Evolutionary conservation across 306 rosid genomes (phyloP).

Genomic region (Fragaria iinumae): DNA sequence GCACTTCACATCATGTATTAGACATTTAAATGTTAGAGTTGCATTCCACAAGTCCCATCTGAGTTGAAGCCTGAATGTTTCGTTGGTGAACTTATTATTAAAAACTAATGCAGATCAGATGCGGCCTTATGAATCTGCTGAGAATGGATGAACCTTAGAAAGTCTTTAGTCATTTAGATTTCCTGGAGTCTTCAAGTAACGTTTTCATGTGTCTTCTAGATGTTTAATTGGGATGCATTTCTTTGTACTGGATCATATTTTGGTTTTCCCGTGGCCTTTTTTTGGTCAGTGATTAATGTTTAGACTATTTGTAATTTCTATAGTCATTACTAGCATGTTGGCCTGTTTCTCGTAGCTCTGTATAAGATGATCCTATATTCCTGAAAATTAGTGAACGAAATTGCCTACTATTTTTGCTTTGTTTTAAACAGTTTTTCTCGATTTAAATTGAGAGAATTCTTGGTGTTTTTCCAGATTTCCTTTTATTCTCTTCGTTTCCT

Average conservation of each 20-base stretch:
- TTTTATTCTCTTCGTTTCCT: not conserved
- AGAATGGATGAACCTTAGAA: not conserved
- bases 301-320: not conserved
- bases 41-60: not conserved
- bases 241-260: not conserved
- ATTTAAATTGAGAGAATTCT: not conserved
- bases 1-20: not conserved
- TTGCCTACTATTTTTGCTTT: not conserved
- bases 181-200: not conserved
- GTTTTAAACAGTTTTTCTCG: not conserved
- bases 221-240: not conserved
- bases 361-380: not conserved
- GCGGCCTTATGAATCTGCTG: not conserved
- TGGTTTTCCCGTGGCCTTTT: not conserved
- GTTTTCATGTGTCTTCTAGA: not conserved
- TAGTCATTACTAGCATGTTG: not conserved
- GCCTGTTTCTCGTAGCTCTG: not conserved
- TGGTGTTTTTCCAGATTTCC: not conserved
- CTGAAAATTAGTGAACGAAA: not conserved
- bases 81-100: not conserved
- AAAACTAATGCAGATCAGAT: no score
- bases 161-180: not conserved
- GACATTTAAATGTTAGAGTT: not conserved
- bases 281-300: not conserved
- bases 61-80: not conserved